These are phyloP conservation scores for Dalbergia oliveri DNA, from an alignment of 306 rosid species.

Conservation along the genomic window DNA sequence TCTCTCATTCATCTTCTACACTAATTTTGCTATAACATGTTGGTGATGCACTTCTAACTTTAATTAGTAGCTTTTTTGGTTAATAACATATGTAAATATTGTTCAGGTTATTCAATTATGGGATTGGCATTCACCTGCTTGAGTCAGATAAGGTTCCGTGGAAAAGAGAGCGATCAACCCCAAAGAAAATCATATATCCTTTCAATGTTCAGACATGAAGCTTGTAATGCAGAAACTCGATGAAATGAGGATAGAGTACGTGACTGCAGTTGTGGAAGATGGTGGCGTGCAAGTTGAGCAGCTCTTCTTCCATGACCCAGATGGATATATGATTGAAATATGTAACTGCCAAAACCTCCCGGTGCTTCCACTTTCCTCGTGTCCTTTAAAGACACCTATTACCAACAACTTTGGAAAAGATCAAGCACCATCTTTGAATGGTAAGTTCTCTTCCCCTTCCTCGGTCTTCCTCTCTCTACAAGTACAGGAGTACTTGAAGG, in stretches of 20 bases:
- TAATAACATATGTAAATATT: neutral
- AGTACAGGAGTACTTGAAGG: too few relatives aligned
- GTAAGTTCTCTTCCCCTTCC: slow-evolving; percentile 24
- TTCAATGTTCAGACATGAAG: slow-evolving; percentile 65
- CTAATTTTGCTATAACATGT: too few relatives aligned
- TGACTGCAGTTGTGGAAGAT: slow-evolving; percentile 69
- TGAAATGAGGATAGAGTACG: slow-evolving; percentile 61
- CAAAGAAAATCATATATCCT: slow-evolving; percentile 77
- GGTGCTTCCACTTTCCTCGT: slow-evolving; percentile 65
- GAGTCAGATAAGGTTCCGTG: slow-evolving; percentile 54
- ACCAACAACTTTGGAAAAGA: neutral
- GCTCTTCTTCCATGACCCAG: slow-evolving; percentile 83
- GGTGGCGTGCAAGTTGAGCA: slow-evolving; percentile 76
- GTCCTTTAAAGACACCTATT: slow-evolving; percentile 51
- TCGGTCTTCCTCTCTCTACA: too few relatives aligned
- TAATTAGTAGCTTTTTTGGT: too few relatives aligned
- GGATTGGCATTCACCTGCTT: slow-evolving; percentile 75
- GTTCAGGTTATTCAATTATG: slow-evolving; percentile 69
- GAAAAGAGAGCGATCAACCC: slow-evolving; percentile 62
- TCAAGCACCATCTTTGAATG: slow-evolving; percentile 40
- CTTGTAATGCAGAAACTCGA: slow-evolving; percentile 58
- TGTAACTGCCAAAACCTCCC: slow-evolving; percentile 83
- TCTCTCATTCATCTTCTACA: too few relatives aligned
- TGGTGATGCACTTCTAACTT: too few relatives aligned
- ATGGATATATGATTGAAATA: slow-evolving; percentile 79